These are phyloP conservation scores for Camelina hispida DNA, from an alignment of 345 rosid genomes.

Conservation along the genomic window DNA sequence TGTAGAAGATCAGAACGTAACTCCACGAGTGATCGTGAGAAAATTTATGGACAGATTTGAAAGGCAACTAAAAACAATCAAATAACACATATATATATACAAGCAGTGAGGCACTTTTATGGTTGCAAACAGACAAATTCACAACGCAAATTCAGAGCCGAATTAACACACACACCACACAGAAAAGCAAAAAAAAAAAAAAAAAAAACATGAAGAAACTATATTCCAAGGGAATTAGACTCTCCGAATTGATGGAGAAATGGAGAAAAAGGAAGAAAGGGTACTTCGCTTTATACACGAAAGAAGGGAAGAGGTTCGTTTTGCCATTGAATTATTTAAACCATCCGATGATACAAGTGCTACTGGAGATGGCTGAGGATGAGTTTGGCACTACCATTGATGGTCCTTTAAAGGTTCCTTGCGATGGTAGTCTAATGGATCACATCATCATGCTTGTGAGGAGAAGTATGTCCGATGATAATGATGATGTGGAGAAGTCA, in stretches of 20 bases:
- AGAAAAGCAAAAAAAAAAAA: background rate
- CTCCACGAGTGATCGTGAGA: conserved; percentile 27
- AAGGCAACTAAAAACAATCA: conserved; percentile 1
- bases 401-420: conserved; percentile 57
- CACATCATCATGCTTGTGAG: conserved; percentile 45
- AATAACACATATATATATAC: conserved; percentile 4
- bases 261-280: conserved; percentile 56
- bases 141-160: conserved; percentile 8
- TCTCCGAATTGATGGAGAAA: conserved; percentile 44
- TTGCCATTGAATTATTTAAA: conserved; percentile 51
- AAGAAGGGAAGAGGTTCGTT: conserved; percentile 51
- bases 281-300: conserved; percentile 49
- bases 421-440: conserved; percentile 49
- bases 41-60: conserved; percentile 1
- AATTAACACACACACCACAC: background rate
- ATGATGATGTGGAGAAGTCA: conserved; percentile 32
- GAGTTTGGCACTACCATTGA: conserved; percentile 48
- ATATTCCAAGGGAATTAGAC: conserved; percentile 40
- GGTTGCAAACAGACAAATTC: background rate
- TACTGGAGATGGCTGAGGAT: conserved; percentile 55
- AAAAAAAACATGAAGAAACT: conserved; percentile 25
- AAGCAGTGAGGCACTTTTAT: conserved; percentile 2
- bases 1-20: conserved; percentile 13
- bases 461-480: conserved; percentile 34
- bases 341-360: conserved; percentile 54